phyloP scores from a whole-genome alignment of 192 early-diverging fungal genomes.

The Coemansia sp. region DNA sequence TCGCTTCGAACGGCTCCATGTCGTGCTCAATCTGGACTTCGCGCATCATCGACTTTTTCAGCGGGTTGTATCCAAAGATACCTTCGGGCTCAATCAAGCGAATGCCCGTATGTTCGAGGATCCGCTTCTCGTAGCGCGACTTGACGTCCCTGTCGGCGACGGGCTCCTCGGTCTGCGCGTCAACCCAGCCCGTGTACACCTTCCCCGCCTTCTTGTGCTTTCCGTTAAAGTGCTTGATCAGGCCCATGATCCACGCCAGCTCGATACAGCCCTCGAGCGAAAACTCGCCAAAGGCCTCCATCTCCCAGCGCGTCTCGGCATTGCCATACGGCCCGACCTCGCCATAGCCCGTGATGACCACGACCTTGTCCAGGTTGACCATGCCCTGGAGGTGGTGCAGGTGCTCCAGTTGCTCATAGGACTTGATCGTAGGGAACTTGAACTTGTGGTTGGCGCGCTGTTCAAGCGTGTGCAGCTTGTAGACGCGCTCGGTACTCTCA shows the following conservation, averaged over 20 bases:
- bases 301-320: slow-evolving; percentile 89
- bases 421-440: slow-evolving; percentile 66
- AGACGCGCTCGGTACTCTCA: slow-evolving; percentile 15
- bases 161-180: slow-evolving; percentile 76
- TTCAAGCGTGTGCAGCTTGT: slow-evolving; percentile 22
- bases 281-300: slow-evolving; percentile 74
- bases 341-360: slow-evolving; percentile 86
- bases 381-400: slow-evolving; percentile 64
- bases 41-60: slow-evolving; percentile 74
- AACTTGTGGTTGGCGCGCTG: slow-evolving; percentile 90
- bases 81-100: slow-evolving; percentile 86
- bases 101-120: slow-evolving; percentile 87
- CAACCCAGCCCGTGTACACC: slow-evolving; percentile 88
- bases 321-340: slow-evolving; percentile 92
- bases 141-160: slow-evolving; percentile 81
- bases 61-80: slow-evolving; percentile 85
- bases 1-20: slow-evolving; percentile 81
- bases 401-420: slow-evolving; percentile 57
- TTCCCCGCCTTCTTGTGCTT: slow-evolving; percentile 59
- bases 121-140: slow-evolving; percentile 83
- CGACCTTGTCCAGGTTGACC: slow-evolving; percentile 82
- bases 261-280: slow-evolving; percentile 71
- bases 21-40: slow-evolving; percentile 86
- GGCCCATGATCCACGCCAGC: slow-evolving; percentile 96
- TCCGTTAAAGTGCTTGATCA: slow-evolving; percentile 82